Percentiles rank a stretch among this genome's conserved stretches.
Evolutionary conservation across 2,329 filamentous ascomycete genomes (phyloP).

Genomic region (Diplodia corticola): DNA sequence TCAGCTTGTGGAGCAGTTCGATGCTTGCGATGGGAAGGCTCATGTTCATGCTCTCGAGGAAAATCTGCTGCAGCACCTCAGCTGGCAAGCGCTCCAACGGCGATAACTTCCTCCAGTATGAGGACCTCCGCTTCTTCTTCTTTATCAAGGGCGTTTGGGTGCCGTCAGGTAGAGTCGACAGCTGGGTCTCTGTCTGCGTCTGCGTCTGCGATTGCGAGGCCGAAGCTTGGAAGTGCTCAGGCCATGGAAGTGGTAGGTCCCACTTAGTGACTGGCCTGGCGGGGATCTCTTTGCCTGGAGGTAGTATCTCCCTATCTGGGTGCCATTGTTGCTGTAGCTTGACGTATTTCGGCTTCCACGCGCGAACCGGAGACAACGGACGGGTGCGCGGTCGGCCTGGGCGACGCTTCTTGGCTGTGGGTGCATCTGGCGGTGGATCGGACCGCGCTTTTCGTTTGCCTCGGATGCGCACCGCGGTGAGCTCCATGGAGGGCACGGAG

Average conservation of each 20-base stretch:
- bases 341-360: background rate
- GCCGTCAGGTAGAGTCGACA: background rate
- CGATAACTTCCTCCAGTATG: background rate
- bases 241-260: background rate
- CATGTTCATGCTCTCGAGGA: conserved; percentile 6
- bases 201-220: background rate
- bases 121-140: conserved; percentile 9
- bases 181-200: background rate
- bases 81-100: conserved; percentile 11
- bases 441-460: background rate
- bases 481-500: background rate
- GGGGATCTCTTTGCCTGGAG: background rate
- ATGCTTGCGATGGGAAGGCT: conserved; percentile 8
- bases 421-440: background rate
- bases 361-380: background rate
- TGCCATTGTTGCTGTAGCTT: background rate
- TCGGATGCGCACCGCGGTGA: background rate
- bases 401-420: background rate
- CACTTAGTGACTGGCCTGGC: background rate
- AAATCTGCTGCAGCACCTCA: conserved; percentile 17
- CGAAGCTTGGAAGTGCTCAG: background rate
- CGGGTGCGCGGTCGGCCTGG: conserved; percentile 1
- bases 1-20: conserved; percentile 10
- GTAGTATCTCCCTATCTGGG: background rate
- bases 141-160: background rate